These are phyloP conservation scores for Cutaneotrichosporon mucoides DNA, from an alignment of 1,284 basidiomycete species.

Conservation along the genomic window DNA sequence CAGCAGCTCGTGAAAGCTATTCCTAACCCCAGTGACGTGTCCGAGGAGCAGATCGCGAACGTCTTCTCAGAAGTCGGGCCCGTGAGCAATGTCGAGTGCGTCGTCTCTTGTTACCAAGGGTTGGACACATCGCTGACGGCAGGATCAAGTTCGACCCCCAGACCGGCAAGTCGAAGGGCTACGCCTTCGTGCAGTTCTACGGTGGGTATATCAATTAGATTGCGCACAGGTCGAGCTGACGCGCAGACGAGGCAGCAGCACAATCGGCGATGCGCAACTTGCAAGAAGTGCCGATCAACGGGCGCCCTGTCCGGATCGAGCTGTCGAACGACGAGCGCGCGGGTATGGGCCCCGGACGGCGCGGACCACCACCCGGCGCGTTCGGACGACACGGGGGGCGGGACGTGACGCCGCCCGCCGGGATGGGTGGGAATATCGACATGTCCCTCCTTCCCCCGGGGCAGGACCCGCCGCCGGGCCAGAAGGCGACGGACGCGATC, in stretches of 20 bases:
- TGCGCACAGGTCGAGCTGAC: background rate
- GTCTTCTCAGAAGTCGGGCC: constrained; percentile 53
- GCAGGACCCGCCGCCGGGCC: constrained; percentile 69
- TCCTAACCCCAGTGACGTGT: constrained; percentile 33
- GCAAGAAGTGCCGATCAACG: constrained; percentile 74
- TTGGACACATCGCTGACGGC: constrained; percentile 8
- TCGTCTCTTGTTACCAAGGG: background rate
- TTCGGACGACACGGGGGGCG: constrained; percentile 20
- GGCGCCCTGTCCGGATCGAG: constrained; percentile 78
- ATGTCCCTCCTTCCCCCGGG: constrained; percentile 66
- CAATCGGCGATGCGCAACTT: constrained; percentile 79
- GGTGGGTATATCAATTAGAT: constrained; percentile 59
- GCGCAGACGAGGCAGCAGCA: constrained; percentile 86
- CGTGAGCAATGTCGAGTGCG: constrained; percentile 51
- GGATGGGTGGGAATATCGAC: constrained; percentile 47
- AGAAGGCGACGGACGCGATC: constrained; percentile 76
- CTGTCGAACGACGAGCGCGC: constrained; percentile 58
- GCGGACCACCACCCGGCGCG: background rate
- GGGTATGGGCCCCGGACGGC: constrained; percentile 53
- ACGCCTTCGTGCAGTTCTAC: constrained; percentile 95
- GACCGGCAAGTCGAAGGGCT: constrained; percentile 93
- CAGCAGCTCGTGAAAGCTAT: background rate
- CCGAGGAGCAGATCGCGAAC: constrained; percentile 48
- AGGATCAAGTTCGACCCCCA: constrained; percentile 94
- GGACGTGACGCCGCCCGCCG: constrained; percentile 28